phyloP scores from a whole-genome alignment of 1,284 basidiomycete genomes.

The Erythrobasidium hasegawianum region DNA sequence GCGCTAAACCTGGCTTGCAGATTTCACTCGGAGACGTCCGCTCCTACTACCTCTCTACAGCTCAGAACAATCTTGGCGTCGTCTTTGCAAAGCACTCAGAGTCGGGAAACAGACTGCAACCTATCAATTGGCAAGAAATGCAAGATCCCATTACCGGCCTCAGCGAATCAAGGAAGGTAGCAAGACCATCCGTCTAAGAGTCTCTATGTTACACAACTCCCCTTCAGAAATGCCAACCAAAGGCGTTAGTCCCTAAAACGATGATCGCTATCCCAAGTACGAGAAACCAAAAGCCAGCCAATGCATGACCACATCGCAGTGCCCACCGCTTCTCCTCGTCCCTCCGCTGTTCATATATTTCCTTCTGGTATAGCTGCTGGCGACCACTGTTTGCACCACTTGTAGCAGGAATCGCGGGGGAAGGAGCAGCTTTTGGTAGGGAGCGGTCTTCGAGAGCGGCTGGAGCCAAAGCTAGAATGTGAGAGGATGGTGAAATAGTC shows the following conservation, averaged over 20 bases:
- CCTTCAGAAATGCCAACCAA: conserved; percentile 9
- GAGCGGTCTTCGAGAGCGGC: not conserved
- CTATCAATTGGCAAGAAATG: conserved; percentile 89
- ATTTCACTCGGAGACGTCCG: conserved; percentile 88
- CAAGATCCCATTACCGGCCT: conserved; percentile 74
- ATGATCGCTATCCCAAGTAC: conserved; percentile 6
- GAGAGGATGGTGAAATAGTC: conserved; percentile 4
- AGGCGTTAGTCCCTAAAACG: conserved; percentile 1
- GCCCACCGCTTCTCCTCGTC: conserved; percentile 31
- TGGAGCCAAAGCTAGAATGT: not conserved
- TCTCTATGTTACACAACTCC: not conserved
- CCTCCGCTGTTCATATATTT: conserved; percentile 12
- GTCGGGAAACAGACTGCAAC: conserved; percentile 70
- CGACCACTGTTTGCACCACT: no score
- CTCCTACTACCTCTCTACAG: conserved; percentile 92
- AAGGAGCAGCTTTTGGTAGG: not conserved
- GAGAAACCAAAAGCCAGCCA: conserved; percentile 10
- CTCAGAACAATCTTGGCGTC: conserved; percentile 87
- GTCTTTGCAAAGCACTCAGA: conserved; percentile 79
- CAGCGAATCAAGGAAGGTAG: conserved; percentile 80
- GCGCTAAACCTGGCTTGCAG: conserved; percentile 52
- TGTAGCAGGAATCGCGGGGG: no score
- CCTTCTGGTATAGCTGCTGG: not conserved
- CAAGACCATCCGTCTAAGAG: conserved; percentile 60
- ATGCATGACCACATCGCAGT: conserved; percentile 22